Evolutionary conservation across 345 rosid genomes (phyloP), one percentile per base, ranked within the genome.

Genomic region (Pelargonium nanum): DNA sequence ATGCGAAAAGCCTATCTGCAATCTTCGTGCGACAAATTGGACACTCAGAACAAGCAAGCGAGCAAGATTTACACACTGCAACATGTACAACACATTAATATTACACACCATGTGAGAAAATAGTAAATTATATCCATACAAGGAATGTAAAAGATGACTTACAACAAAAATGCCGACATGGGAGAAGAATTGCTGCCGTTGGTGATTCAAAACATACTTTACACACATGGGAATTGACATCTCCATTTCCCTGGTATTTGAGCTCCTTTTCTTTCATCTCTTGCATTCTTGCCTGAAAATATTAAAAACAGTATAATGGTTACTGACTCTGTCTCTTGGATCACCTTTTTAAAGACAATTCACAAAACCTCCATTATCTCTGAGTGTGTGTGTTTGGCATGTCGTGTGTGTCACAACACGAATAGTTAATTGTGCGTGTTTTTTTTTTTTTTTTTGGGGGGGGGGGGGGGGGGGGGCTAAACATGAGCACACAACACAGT

Each of bases 131-230:
- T 22, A 40, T 64, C 21, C 58, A 24, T 22, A 24, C 40, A 22
- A 28, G 44, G 56, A 56, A 55, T 56, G 48, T 26, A 40, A 54
- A 22, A 40, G 60, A 53, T 17, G 65, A 78, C 99, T 85, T 78
- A 93, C 97, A 73, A 73, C 97, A 89, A 85, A 93, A 93, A 88
- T 93, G 99, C 61, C 96, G 88, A 69, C 99, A 93, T 57, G 99
- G 99, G 63, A 93, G 97, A 71, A 93, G 85, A 79, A 93, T 87
- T 58, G 99, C 90, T 44, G 99, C 97, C 0, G 99, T 93, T 59
- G 90, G 75, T 57, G 97, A 87, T 66, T 93, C 99, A 52, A 89
- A 93, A 75, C 99, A 89, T 32, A 89, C 92, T 89, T 93, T 93
- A 82, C 99, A 93, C 71, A 84, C 79, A 51, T 87, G 96, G 53